A percentile compares a stretch with the other conserved stretches of the same genome.
These are phyloP conservation scores for Cudoniella acicularis DNA, from an alignment of 495 filamentous ascomycete species.

Conservation along the genomic window DNA sequence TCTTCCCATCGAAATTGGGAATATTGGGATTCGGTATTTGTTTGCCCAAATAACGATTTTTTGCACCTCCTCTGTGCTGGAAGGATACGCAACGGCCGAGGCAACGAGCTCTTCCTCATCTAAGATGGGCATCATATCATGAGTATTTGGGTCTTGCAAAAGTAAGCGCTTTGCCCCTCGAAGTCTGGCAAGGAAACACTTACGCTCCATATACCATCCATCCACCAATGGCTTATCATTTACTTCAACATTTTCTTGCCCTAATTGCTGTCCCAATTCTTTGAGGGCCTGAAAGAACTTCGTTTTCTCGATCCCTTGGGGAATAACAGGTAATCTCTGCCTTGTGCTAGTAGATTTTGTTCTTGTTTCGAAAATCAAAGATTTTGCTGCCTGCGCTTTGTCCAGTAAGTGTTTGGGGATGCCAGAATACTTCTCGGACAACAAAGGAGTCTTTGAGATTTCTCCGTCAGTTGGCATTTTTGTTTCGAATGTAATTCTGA, in stretches of 20 bases:
- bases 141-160: conserved; percentile 3
- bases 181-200: conserved; percentile 7
- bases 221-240: conserved; percentile 43
- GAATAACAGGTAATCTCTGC: not conserved
- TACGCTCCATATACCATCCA: conserved; percentile 51
- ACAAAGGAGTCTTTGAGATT: no score
- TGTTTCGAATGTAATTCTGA: no score
- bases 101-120: conserved; percentile 30
- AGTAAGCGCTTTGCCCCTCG: not conserved
- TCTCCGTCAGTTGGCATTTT: no score
- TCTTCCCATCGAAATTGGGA: conserved; percentile 51
- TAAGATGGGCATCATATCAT: conserved; percentile 18
- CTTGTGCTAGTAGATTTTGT: not conserved
- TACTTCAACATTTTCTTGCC: conserved; percentile 37
- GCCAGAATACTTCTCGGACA: not conserved
- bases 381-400: not conserved
- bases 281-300: conserved; percentile 34
- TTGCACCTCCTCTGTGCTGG: conserved; percentile 38
- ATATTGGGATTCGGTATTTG: conserved; percentile 46
- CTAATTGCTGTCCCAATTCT: conserved; percentile 35
- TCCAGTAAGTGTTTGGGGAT: not conserved
- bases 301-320: conserved; percentile 2
- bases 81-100: not conserved
- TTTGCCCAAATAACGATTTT: conserved; percentile 42
- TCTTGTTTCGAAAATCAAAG: not conserved